These are phyloP conservation scores for Prillingera fragicola DNA, from an alignment of 1,284 basidiomycete genomes.

Conservation along the genomic window DNA sequence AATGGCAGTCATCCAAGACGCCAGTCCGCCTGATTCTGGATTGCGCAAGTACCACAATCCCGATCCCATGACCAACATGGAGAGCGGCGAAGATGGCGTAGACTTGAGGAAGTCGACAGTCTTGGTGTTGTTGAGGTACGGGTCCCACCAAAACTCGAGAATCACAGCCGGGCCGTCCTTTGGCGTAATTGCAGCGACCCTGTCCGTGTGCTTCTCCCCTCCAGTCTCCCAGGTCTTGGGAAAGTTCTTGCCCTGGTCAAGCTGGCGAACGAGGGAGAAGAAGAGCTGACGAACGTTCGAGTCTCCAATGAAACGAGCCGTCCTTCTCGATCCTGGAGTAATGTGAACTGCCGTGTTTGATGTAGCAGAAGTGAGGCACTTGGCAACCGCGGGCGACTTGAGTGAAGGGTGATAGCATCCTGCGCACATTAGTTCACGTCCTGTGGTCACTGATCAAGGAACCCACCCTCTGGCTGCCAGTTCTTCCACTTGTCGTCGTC, in stretches of 20 bases:
- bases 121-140: constrained; percentile 64
- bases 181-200: constrained; percentile 34
- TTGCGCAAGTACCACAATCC: constrained; percentile 84
- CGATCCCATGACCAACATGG: constrained; percentile 71
- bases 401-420: constrained; percentile 29
- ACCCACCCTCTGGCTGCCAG: constrained; percentile 79
- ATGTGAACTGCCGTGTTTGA: constrained; percentile 17
- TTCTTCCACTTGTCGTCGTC: constrained; percentile 57
- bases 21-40: constrained; percentile 63
- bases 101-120: constrained; percentile 49
- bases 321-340: too few species aligned
- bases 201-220: constrained; percentile 64
- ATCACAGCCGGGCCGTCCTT: constrained; percentile 42
- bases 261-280: constrained; percentile 61
- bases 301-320: constrained; percentile 89
- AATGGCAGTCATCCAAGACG: constrained; percentile 68
- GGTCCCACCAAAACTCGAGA: constrained; percentile 65
- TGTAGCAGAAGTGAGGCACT: constrained; percentile 24
- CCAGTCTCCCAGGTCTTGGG: constrained; percentile 32
- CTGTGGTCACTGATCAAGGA: neutral
- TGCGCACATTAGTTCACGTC: constrained; percentile 4
- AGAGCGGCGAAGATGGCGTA: constrained; percentile 46
- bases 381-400: constrained; percentile 13
- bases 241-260: constrained; percentile 25
- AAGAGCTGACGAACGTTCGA: constrained; percentile 72